Percentiles rank a stretch among this genome's conserved stretches.
These are phyloP conservation scores for Xylaria sp. DNA, from an alignment of 495 filamentous ascomycete genomes.

Conservation along the genomic window DNA sequence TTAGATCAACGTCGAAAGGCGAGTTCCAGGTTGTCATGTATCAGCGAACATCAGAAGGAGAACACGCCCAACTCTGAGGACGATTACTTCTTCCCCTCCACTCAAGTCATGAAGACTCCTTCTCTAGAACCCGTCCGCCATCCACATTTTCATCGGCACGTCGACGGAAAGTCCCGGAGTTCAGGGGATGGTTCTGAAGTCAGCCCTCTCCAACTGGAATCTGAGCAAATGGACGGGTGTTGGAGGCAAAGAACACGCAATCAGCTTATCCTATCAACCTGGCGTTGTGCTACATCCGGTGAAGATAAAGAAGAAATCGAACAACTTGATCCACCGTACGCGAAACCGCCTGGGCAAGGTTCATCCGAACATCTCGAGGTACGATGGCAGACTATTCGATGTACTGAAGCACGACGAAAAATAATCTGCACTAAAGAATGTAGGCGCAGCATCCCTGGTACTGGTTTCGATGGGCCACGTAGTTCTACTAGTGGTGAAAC, in stretches of 20 bases:
- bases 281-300: background rate
- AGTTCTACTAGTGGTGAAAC: constrained; percentile 36
- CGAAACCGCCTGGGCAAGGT: background rate
- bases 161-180: constrained; percentile 26
- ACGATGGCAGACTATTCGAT: constrained; percentile 20
- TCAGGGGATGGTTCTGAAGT: constrained; percentile 31
- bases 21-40: constrained; percentile 34
- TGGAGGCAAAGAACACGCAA: background rate
- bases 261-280: constrained; percentile 7
- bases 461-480: constrained; percentile 38
- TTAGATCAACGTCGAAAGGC: constrained; percentile 33
- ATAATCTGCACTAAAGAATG: constrained; percentile 6
- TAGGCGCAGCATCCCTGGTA: constrained; percentile 24
- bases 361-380: background rate
- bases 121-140: constrained; percentile 17
- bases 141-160: constrained; percentile 23
- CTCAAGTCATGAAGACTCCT: constrained; percentile 19
- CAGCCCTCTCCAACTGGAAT: constrained; percentile 32
- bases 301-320: background rate
- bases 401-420: background rate
- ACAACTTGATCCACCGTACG: background rate
- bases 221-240: constrained; percentile 14
- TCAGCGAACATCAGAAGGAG: constrained; percentile 36
- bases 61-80: constrained; percentile 39
- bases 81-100: constrained; percentile 31